Evolutionary conservation across 2,329 filamentous ascomycete genomes (phyloP), one percentile per base, ranked within the genome.

Genomic region (Scedosporium apiospermum): DNA sequence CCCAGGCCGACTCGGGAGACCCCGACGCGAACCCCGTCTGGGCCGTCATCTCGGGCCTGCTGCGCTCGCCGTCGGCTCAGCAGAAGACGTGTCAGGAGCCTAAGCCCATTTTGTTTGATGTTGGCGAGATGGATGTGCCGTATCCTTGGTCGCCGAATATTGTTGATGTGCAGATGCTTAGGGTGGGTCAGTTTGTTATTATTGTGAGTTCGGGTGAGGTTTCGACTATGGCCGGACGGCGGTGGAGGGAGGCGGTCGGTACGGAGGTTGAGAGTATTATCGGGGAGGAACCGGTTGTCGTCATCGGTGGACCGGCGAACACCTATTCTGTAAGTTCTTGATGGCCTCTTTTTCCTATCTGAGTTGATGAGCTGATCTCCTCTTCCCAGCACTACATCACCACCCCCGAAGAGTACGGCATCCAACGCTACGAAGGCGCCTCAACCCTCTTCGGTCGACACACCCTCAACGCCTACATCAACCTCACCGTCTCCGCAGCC

Each of bases 121-220:
- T 96, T 2, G 93, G 93, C 63, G 86, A 91, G 71, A 84, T 90
- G 58, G 79, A 80, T 21, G 74, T 74, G 18, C 93, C 93, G 0
- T 97, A 97, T 71, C 79, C 84, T 2, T 97, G 93, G 93, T 84
- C 86, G 0, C 90, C 93, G 3, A 96, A 96, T 69, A 89, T 96
- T 65, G 88, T 96, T 62, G 91, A 97, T 71, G 82, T 96, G 27
- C 93, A 96, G 73, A 77, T 90, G 18, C 78, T 96, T 14, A 88
- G 93, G 23, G 87, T 93, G 2, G 93, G 93, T 2, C 90, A 96
- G 69, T 77, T 96, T 58, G 78, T 96, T 65, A 89, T 96, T 66
- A 87, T 96, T 66, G 82, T 96, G n/a, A 88, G 88, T 30, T 88
- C 92, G 0, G 90, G 91, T 57, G 93, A 97, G 75, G 91, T 90